phyloP scores from a whole-genome alignment of 2,329 filamentous ascomycete genomes.

The Colletotrichum lupini region DNA sequence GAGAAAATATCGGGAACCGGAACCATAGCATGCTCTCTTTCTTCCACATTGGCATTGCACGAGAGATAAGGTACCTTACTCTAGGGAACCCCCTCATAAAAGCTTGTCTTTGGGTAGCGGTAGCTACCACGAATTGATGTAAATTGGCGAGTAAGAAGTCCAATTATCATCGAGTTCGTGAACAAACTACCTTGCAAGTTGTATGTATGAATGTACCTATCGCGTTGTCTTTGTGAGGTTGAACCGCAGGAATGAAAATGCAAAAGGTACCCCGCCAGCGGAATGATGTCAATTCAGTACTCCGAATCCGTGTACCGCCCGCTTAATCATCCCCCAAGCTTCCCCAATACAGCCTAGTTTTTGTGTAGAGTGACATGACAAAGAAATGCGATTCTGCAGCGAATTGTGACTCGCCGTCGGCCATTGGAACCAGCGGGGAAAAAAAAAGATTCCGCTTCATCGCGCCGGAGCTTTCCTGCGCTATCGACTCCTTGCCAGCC shows the following conservation, averaged over 20 bases:
- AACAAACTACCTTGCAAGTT: too few relatives aligned
- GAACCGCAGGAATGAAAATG: background rate
- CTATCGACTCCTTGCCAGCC: background rate
- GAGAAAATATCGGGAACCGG: background rate
- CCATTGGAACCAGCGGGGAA: background rate
- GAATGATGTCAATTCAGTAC: slow-evolving; percentile 7
- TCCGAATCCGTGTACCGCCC: background rate
- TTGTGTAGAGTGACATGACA: background rate
- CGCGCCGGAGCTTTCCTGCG: background rate
- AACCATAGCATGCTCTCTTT: background rate
- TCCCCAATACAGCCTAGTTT: background rate
- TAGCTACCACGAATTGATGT: background rate
- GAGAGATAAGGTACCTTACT: background rate
- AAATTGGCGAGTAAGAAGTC: background rate
- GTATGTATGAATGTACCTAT: too few relatives aligned
- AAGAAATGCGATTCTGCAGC: slow-evolving; percentile 16
- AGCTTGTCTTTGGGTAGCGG: background rate
- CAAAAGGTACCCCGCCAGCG: slow-evolving; percentile 12
- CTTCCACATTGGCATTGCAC: too few relatives aligned
- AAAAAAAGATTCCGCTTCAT: background rate
- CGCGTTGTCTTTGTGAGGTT: background rate
- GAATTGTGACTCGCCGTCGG: background rate
- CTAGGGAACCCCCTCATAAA: background rate
- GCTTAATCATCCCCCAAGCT: slow-evolving; percentile 5
- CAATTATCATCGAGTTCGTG: background rate